Evolutionary conservation across 202 grass and related monocot genomes (phyloP), one percentile per base, ranked within the genome.

Genomic region (Setaria italica): DNA sequence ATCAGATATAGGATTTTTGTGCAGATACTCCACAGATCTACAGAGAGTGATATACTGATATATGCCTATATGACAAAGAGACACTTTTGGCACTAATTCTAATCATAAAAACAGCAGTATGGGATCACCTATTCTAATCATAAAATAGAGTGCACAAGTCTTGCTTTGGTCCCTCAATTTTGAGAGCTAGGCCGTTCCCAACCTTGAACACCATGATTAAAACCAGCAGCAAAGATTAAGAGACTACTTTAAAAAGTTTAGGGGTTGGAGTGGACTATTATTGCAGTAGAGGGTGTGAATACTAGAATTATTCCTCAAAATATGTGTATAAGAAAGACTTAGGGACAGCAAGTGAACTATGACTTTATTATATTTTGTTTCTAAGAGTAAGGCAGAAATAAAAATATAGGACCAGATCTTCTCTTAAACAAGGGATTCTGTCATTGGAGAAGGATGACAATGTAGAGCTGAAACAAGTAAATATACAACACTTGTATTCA

Each of bases 161-260:
- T 80, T 60, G 51, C 9, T 74, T 74, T 85, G 77, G n/a, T 21
- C 62, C 41, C 69, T 67, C 62, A 74, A 53, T 29, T 85, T 76
- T 81, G 51, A 34, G 43, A 34, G 45, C 25, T 54, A 62, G 8
- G 63, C 53, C 82, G 2, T 80, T 70, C 49, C 2, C 59, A 85
- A 66, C 20, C 82, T 84, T 45, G 16, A 76, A 51, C 62, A 69
- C 21, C 70, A 85, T 84, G 32, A 76, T 67, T 56, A 59, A 39
- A 58, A 85, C 19, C 32, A 60, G 33, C 20, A 0, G 4, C 74
- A 15, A 58, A 45, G 29, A 17, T 60, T 69, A 51, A 69, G 55
- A 35, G 33, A 25, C 76, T 51, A 9, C 35, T 43, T 87, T 63
- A 13, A 54, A 67, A 75, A 70, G 37, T 48, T 39, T 25, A 77